These are phyloP conservation scores for Trichosporon coremiiforme DNA, from an alignment of 1,284 basidiomycete species.

Conservation along the genomic window DNA sequence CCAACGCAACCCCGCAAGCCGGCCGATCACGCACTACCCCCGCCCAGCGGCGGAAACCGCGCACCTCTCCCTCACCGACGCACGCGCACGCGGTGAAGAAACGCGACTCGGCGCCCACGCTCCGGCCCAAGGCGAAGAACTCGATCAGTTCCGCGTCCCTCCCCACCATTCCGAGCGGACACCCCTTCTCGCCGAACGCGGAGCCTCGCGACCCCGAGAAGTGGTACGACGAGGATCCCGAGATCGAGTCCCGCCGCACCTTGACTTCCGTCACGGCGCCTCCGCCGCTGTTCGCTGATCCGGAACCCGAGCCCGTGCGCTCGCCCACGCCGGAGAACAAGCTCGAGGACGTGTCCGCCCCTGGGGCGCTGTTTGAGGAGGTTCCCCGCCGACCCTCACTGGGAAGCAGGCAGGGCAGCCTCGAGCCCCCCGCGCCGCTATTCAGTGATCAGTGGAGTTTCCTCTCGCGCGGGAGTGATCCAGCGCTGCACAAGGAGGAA, in stretches of 20 bases:
- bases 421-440: neutral
- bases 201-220: neutral
- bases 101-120: neutral
- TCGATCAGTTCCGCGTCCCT: neutral
- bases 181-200: neutral
- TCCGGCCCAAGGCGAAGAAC: neutral
- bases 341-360: neutral
- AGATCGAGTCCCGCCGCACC: neutral
- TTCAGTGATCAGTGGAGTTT: neutral
- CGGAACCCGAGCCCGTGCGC: neutral
- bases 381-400: neutral
- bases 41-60: neutral
- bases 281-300: neutral
- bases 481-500: neutral
- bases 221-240: constrained; percentile 6
- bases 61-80: neutral
- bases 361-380: neutral
- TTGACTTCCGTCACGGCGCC: neutral
- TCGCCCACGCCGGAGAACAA: neutral
- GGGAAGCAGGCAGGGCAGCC: neutral
- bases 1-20: too few species aligned
- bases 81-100: neutral
- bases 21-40: neutral
- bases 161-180: neutral
- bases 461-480: neutral